Percentiles rank a stretch among this genome's conserved stretches.
These are phyloP conservation scores for Rhizoclosmatium sp. DNA, from an alignment of 192 early-diverging fungal species.

Conservation along the genomic window DNA sequence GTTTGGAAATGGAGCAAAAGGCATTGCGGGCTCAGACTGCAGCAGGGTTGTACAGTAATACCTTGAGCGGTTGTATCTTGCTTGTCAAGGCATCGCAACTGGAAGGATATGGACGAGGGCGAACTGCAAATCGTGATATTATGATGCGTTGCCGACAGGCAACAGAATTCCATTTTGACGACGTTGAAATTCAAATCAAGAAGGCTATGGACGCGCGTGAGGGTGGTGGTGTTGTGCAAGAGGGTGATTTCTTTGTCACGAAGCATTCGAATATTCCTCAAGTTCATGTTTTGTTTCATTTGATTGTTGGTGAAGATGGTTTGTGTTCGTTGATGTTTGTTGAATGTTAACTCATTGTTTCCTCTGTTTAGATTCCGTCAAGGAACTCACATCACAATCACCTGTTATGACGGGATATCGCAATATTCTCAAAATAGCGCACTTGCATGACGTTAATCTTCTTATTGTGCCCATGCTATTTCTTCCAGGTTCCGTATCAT, in stretches of 20 bases:
- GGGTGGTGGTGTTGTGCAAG: conserved; percentile 36
- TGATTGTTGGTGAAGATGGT: conserved; percentile 67
- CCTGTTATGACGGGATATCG: conserved; percentile 66
- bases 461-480: conserved; percentile 74
- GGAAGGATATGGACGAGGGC: conserved; percentile 61
- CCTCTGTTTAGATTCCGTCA: conserved; percentile 17
- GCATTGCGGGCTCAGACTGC: conserved; percentile 75
- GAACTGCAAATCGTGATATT: conserved; percentile 63
- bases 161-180: conserved; percentile 81
- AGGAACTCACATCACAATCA: conserved; percentile 37
- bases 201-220: conserved; percentile 61
- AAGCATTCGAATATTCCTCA: conserved; percentile 78
- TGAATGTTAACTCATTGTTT: conserved; percentile 35
- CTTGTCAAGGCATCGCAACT: conserved; percentile 59
- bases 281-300: conserved; percentile 77
- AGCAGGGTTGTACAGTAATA: conserved; percentile 66
- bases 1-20: conserved; percentile 57
- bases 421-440: conserved; percentile 65
- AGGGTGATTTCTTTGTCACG: conserved; percentile 78
- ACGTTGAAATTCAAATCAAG: conserved; percentile 69
- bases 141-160: conserved; percentile 60
- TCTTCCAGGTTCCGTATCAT: background rate
- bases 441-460: conserved; percentile 68
- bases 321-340: too few relatives aligned
- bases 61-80: conserved; percentile 67